Evolutionary conservation across 1,284 basidiomycete species (phyloP).

Genomic region (Fomitopsis betulina): DNA sequence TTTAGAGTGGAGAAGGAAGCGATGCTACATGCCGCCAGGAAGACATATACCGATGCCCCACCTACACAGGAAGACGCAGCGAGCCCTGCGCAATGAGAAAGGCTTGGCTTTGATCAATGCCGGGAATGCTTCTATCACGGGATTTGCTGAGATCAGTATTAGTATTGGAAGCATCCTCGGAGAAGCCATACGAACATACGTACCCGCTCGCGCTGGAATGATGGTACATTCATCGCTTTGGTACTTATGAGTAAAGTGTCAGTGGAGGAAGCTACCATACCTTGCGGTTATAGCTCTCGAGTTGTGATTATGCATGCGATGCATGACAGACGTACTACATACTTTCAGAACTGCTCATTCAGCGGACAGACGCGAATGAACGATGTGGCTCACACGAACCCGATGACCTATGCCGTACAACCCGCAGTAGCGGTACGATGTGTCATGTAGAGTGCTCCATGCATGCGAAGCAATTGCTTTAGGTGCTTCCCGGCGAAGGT

Average conservation of each 20-base stretch:
- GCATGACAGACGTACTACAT: background rate
- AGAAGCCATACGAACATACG: no score
- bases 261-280: background rate
- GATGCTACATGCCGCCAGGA: background rate
- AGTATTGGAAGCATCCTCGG: background rate
- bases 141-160: background rate
- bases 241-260: background rate
- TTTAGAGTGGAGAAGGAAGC: background rate
- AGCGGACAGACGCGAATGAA: background rate
- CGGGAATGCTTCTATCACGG: background rate
- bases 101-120: background rate
- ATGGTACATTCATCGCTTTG: background rate
- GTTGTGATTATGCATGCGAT: background rate
- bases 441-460: background rate
- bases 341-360: background rate
- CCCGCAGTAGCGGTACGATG: background rate
- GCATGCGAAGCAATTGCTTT: background rate
- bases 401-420: background rate
- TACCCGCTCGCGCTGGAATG: background rate
- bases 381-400: background rate
- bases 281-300: background rate
- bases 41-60: background rate
- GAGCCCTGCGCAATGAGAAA: background rate
- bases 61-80: background rate
- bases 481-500: background rate